phyloP scores from a whole-genome alignment of 2,329 filamentous ascomycete species.

The Macrophomina pseudophaseolina region DNA sequence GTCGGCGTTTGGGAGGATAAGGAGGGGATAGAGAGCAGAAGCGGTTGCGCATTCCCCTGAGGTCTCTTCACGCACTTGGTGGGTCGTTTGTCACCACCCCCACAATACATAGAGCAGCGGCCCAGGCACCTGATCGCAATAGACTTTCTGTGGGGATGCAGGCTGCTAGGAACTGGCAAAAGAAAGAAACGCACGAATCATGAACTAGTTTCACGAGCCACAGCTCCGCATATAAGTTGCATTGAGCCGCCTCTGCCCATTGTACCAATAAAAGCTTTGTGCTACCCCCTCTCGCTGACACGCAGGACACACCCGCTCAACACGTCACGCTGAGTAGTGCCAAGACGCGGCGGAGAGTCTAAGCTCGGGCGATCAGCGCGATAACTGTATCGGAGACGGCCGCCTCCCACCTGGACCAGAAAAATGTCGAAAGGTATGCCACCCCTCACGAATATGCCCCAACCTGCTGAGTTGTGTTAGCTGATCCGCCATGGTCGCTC shows the following conservation, averaged over 20 bases:
- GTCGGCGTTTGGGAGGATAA: not conserved
- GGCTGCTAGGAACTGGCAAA: constrained; percentile 19
- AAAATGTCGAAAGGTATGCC: constrained; percentile 27
- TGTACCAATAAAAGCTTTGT: not conserved
- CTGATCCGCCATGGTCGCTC: constrained; percentile 6
- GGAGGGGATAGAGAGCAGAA: not conserved
- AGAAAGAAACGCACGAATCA: constrained; percentile 7
- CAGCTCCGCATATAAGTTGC: constrained; percentile 3
- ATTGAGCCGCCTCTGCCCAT: constrained; percentile 5
- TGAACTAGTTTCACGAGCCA: not conserved
- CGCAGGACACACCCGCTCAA: not conserved
- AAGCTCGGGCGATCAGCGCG: constrained; percentile 18
- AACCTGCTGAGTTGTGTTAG: not conserved
- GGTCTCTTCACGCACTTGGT: constrained; percentile 18
- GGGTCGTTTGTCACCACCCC: constrained; percentile 18
- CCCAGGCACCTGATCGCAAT: constrained; percentile 22
- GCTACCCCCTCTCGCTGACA: not conserved
- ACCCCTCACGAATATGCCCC: not conserved
- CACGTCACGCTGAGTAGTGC: constrained; percentile 5
- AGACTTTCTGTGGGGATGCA: constrained; percentile 9
- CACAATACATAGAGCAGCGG: constrained; percentile 12
- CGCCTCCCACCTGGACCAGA: constrained; percentile 15
- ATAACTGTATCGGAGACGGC: constrained; percentile 22
- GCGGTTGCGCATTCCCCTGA: constrained; percentile 6
- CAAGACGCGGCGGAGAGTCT: constrained; percentile 18